Conservation (phyloP, 2,329 filamentous ascomycete genomes). For the Fusarium sp. region DNA sequence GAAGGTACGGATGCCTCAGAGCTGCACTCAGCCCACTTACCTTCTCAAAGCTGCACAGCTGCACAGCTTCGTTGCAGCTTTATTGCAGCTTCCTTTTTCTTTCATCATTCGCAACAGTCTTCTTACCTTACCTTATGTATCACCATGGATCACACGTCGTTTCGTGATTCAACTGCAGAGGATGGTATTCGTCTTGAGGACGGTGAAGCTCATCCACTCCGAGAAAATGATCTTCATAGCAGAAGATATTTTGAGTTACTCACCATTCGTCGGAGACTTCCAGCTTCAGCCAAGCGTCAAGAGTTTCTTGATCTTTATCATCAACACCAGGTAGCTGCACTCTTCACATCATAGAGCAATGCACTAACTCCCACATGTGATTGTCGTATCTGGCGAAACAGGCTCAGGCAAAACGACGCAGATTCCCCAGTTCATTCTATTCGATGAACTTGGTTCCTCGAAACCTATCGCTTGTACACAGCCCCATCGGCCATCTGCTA, state of each 20-base stretch:
- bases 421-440: slow-evolving; percentile 20
- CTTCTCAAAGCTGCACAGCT: neutral
- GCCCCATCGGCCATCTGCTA: slow-evolving; percentile 86
- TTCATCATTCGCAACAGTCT: neutral
- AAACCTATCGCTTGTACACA: slow-evolving; percentile 56
- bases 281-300: neutral
- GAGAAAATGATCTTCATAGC: neutral
- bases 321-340: neutral
- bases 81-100: neutral
- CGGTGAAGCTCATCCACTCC: neutral
- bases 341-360: neutral
- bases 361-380: neutral
- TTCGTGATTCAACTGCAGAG: neutral
- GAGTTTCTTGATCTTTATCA: neutral
- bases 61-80: neutral
- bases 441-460: neutral
- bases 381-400: slow-evolving; percentile 26
- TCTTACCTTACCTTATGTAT: no score
- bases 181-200: neutral
- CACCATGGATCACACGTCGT: neutral
- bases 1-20: neutral
- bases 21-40: neutral
- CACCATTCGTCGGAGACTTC: neutral
- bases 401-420: slow-evolving; percentile 36
- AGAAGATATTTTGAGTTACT: neutral